These are phyloP conservation scores for Gossypium davidsonii DNA, from an alignment of 441 rosid genomes.

Conservation along the genomic window DNA sequence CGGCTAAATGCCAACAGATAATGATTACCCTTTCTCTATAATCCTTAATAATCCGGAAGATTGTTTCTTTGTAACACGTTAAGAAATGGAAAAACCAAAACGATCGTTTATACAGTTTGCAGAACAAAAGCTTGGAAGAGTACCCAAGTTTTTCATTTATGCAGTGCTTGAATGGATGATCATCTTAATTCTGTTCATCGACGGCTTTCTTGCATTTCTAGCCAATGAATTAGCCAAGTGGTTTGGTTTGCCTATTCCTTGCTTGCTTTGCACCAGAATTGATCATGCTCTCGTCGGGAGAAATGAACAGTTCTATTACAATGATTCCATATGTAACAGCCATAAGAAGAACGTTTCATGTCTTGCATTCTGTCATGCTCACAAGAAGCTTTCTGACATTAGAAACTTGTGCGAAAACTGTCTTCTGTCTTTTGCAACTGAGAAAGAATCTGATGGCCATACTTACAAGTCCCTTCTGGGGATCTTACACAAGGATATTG, in stretches of 20 bases:
- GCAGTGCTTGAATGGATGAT: conserved; percentile 82
- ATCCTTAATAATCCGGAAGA: not conserved
- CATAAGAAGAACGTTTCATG: conserved; percentile 79
- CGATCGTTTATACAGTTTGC: conserved; percentile 58
- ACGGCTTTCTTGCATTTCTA: conserved; percentile 64
- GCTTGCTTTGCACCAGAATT: conserved; percentile 84
- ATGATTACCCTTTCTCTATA: too few relatives aligned
- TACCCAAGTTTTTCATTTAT: conserved; percentile 54
- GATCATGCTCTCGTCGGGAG: conserved; percentile 61
- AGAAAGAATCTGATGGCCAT: conserved; percentile 64
- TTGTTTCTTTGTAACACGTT: conserved; percentile 10
- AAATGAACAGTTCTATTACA: conserved; percentile 64
- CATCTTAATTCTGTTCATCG: conserved; percentile 60
- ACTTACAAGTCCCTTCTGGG: conserved; percentile 76
- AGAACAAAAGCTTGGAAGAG: conserved; percentile 65
- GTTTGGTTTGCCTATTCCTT: conserved; percentile 71
- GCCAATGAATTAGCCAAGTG: conserved; percentile 64
- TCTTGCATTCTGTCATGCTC: conserved; percentile 79
- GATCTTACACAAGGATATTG: conserved; percentile 70
- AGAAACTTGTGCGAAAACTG: conserved; percentile 81
- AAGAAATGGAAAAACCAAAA: conserved; percentile 40
- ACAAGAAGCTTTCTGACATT: conserved; percentile 79
- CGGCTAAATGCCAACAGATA: conserved; percentile 15
- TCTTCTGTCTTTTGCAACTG: conserved; percentile 82
- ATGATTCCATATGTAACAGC: conserved; percentile 64